Conservation (phyloP, 306 rosid genomes). For the Prunus padus region DNA sequence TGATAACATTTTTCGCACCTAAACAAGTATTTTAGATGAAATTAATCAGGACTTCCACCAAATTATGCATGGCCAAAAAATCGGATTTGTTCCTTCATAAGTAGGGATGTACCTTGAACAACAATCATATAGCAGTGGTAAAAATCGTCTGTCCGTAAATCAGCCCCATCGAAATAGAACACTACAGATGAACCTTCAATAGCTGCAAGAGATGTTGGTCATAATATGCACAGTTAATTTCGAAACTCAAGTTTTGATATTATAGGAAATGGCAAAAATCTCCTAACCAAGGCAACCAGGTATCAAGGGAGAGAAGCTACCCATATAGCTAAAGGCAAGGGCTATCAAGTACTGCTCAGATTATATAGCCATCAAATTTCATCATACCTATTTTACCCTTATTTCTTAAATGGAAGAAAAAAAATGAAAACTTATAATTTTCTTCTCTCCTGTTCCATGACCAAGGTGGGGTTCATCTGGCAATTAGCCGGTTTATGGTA, state of each 20-base stretch:
- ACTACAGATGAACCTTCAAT: conserved; percentile 77
- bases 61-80: neutral
- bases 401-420: neutral
- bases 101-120: conserved; percentile 64
- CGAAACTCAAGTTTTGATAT: neutral
- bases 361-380: neutral
- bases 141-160: conserved; percentile 44
- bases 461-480: neutral
- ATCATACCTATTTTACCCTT: neutral
- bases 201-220: conserved; percentile 48
- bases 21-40: conserved; percentile 32
- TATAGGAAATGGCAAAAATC: neutral
- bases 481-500: no score
- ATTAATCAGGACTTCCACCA: conserved; percentile 19
- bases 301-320: neutral
- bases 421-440: neutral
- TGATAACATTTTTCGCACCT: conserved; percentile 84
- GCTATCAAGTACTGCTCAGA: neutral
- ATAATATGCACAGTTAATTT: conserved; percentile 22
- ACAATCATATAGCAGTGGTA: conserved; percentile 51
- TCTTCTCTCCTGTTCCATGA: neutral
- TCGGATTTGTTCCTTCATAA: neutral
- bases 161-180: conserved; percentile 58
- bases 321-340: neutral
- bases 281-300: neutral